Percentiles rank a stretch among this genome's conserved stretches.
Evolutionary conservation across 116 monocot species (phyloP).

Genomic region (Iris pallida): DNA sequence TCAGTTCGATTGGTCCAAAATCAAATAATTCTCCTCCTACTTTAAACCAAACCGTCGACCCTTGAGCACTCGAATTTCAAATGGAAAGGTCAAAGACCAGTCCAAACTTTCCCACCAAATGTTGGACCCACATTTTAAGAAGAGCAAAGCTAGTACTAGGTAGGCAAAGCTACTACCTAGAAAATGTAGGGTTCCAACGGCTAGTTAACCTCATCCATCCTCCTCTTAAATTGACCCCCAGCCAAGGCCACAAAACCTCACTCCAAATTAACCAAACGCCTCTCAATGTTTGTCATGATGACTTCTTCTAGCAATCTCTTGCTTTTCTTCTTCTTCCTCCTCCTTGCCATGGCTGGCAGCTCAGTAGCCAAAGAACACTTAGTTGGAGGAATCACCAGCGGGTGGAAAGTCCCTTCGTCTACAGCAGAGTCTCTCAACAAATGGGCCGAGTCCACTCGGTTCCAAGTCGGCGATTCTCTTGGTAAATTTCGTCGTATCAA

Average conservation of each 20-base stretch:
- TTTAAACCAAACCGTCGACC: too few relatives aligned
- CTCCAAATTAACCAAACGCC: neutral
- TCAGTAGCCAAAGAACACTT: constrained; percentile 12
- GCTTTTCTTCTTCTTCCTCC: constrained; percentile 8
- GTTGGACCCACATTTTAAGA: too few relatives aligned
- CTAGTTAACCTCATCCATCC: constrained; percentile 10
- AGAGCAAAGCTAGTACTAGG: too few relatives aligned
- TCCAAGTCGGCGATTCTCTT: constrained; percentile 60
- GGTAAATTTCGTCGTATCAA: constrained; percentile 23
- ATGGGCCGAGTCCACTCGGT: constrained; percentile 26
- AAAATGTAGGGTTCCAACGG: too few relatives aligned
- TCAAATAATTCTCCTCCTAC: too few relatives aligned
- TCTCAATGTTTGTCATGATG: neutral
- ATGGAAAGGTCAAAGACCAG: too few relatives aligned
- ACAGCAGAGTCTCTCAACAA: constrained; percentile 20
- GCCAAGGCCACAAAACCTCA: neutral
- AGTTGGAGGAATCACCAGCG: constrained; percentile 11
- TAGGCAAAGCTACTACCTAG: too few relatives aligned
- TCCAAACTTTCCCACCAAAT: too few relatives aligned
- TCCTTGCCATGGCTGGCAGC: neutral
- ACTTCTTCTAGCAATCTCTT: neutral
- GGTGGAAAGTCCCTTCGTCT: constrained; percentile 22
- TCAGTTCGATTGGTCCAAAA: too few relatives aligned
- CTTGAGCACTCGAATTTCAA: too few relatives aligned
- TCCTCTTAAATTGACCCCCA: constrained; percentile 12